Evolutionary conservation across 345 rosid genomes (phyloP), one percentile per base, ranked within the genome.

Genomic region (Brassica cretica): DNA sequence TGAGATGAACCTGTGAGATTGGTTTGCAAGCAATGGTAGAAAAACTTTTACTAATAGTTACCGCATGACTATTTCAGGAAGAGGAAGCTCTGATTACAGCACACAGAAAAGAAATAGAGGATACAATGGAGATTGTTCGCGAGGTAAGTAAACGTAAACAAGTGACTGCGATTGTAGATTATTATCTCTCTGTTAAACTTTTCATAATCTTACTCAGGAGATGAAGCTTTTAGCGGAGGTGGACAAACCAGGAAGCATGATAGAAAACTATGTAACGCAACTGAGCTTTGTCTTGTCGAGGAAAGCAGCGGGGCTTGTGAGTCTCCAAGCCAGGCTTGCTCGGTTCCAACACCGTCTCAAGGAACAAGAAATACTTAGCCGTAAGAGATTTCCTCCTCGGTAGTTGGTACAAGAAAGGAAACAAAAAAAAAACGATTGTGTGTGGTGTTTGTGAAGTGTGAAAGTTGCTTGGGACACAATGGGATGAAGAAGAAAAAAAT

Each of bases 201-300:
- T n/a, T 51, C 19, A 51, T 16, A 51, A 53, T 53, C 60, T 15
- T 53, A 16, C 2, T 5, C 11, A 53, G 60, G 60, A 53, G 2
- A 53, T 53, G 60, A 53, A 53, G 24, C 60, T 53, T 16, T 18
- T 53, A 53, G 60, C 60, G 60, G 60, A 53, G 60, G 60, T 53
- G 60, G 60, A 53, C 60, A 15, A 53, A 53, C 60, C 60, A 7
- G 60, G 60, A 53, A 53, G 60, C 60, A 53, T 53, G 60, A 53
- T 53, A 53, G 60, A 53, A 16, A 53, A 53, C 60, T 53, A 53
- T 53, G 60, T 53, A 7, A 53, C 60, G 60, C 60, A 53, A 16
- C 60, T 53, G 60, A 53, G 60, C 24, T 53, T 53, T 53, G 60
- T 53, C 24, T 15, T 53, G 60, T 53, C 60, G 24, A 3, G 60